Percentiles rank a stretch among this genome's conserved stretches.
Conservation (phyloP, 345 rosid genomes). For the Eucalyptus lansdowneana region DNA sequence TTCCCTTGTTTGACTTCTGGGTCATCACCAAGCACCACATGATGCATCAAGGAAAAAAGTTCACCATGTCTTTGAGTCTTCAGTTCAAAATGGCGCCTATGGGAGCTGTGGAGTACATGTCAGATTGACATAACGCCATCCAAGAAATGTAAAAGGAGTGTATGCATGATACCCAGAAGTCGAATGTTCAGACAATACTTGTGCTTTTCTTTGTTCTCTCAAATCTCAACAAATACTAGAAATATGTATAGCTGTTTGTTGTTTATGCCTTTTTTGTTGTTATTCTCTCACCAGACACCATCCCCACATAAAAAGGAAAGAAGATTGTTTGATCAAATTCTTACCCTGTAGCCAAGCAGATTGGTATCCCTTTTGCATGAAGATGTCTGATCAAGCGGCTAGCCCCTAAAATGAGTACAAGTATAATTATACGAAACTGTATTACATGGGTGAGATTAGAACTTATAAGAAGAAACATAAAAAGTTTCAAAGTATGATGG, state of each 20-base stretch:
- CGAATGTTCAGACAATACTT: neutral
- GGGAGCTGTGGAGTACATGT: slow-evolving; percentile 34
- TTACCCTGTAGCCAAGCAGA: slow-evolving; percentile 80
- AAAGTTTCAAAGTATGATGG: neutral
- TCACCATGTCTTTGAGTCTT: slow-evolving; percentile 73
- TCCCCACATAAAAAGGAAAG: neutral
- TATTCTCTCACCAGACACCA: neutral
- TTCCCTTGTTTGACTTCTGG: slow-evolving; percentile 95
- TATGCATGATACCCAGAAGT: neutral
- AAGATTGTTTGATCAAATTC: neutral
- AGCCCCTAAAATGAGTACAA: slow-evolving; percentile 41
- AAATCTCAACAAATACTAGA: neutral
- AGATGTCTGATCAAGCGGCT: slow-evolving; percentile 62
- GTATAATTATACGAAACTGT: neutral
- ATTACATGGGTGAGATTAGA: neutral
- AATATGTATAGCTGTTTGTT: neutral
- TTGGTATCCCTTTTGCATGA: slow-evolving; percentile 72
- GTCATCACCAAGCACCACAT: slow-evolving; percentile 83
- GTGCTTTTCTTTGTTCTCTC: neutral
- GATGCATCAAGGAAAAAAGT: slow-evolving; percentile 89
- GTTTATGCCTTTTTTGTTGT: neutral
- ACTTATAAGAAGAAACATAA: neutral
- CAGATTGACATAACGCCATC: neutral
- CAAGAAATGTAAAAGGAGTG: neutral
- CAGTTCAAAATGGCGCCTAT: slow-evolving; percentile 62